These are phyloP conservation scores for Suhomyces sp. DNA, from an alignment of 805 yeast species.

Conservation along the genomic window DNA sequence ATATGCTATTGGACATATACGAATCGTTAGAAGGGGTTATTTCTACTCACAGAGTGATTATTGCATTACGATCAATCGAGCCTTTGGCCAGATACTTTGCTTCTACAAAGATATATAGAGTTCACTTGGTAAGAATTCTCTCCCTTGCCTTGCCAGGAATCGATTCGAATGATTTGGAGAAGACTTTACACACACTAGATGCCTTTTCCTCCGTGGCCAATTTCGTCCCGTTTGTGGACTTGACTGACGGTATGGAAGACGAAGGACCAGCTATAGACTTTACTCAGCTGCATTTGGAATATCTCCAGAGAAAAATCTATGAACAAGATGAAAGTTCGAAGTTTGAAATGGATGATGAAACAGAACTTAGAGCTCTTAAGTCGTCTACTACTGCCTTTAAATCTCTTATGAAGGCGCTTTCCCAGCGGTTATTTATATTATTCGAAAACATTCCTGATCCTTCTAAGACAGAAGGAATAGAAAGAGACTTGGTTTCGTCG, in stretches of 20 bases:
- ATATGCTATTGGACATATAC: conserved; percentile 67
- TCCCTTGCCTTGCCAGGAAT: conserved; percentile 73
- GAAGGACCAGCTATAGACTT: conserved; percentile 46
- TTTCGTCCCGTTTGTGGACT: conserved; percentile 67
- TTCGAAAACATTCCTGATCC: conserved; percentile 69
- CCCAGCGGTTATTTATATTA: conserved; percentile 57
- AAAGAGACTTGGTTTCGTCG: conserved; percentile 39
- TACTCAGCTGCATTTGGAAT: conserved; percentile 61
- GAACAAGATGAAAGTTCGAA: conserved; percentile 10
- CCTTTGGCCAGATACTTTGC: conserved; percentile 68
- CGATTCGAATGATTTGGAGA: conserved; percentile 79
- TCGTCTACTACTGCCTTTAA: conserved; percentile 74
- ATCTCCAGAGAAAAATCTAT: conserved; percentile 45
- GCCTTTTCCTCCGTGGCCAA: conserved; percentile 68
- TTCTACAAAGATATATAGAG: conserved; percentile 57
- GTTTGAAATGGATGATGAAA: conserved; percentile 41
- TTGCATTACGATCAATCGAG: conserved; percentile 66
- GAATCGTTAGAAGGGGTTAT: conserved; percentile 65
- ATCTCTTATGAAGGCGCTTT: conserved; percentile 52
- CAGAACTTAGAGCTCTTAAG: conserved; percentile 54
- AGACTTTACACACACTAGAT: conserved; percentile 66
- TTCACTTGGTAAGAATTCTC: conserved; percentile 74
- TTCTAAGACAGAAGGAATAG: conserved; percentile 48
- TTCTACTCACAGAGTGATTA: conserved; percentile 75
- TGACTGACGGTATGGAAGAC: conserved; percentile 45